phyloP scores from a whole-genome alignment of 2,329 filamentous ascomycete genomes.

The Drechmeria coniospora region DNA sequence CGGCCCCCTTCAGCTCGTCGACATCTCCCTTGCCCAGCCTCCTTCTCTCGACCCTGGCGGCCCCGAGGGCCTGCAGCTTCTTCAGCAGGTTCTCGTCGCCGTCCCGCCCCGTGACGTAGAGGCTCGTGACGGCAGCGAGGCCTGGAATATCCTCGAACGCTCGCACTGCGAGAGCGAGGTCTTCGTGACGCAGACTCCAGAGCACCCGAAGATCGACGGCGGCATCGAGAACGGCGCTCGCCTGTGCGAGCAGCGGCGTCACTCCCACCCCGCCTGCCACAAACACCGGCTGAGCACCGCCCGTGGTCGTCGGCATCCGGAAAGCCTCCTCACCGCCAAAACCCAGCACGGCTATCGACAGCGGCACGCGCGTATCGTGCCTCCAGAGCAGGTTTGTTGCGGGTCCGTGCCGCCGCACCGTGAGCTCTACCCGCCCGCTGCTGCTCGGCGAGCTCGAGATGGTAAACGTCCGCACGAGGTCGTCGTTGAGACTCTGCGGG shows the following conservation, averaged over 20 bases:
- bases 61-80: constrained; percentile 16
- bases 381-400: constrained; percentile 52
- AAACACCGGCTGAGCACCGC: constrained; percentile 32
- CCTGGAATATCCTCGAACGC: constrained; percentile 34
- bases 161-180: constrained; percentile 47
- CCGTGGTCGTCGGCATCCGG: constrained; percentile 12
- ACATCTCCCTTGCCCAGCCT: constrained; percentile 29
- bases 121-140: constrained; percentile 33
- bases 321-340: constrained; percentile 50
- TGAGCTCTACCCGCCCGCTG: constrained; percentile 48
- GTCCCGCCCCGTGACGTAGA: constrained; percentile 48
- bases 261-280: constrained; percentile 71
- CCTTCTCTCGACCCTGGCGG: constrained; percentile 17
- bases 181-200: constrained; percentile 50
- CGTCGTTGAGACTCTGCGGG: constrained; percentile 67
- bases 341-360: constrained; percentile 54
- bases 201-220: constrained; percentile 36
- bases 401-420: constrained; percentile 50
- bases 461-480: constrained; percentile 73
- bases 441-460: constrained; percentile 44
- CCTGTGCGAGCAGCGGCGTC: constrained; percentile 62
- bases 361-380: constrained; percentile 32
- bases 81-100: constrained; percentile 11
- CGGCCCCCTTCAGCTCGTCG: constrained; percentile 17
- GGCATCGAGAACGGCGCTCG: constrained; percentile 27